Evolutionary conservation across 208 protist species (phyloP).

Genomic region (Acanthamoeba castellanii): DNA sequence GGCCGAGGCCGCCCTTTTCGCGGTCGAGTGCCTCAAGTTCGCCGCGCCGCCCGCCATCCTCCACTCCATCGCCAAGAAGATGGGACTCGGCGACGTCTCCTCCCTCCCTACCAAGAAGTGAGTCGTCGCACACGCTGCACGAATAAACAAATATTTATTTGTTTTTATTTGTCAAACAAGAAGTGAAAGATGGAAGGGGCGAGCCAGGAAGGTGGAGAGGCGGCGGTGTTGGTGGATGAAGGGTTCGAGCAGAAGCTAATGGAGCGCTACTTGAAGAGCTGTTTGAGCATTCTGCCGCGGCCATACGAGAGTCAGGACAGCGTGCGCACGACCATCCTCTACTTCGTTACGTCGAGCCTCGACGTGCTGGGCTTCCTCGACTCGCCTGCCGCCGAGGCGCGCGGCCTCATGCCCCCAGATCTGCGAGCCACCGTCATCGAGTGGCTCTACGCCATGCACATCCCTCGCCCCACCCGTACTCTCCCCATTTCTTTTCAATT

Average conservation of each 20-base stretch:
- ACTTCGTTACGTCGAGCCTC: background rate
- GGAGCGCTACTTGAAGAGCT: background rate
- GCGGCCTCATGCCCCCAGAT: background rate
- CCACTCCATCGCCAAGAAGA: constrained; percentile 33
- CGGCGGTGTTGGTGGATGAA: background rate
- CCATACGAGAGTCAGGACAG: constrained; percentile 36
- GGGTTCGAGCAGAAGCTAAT: background rate
- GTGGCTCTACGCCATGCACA: constrained; percentile 41
- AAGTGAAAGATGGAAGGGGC: too few species aligned
- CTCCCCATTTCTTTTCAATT: background rate
- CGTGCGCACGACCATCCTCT: constrained; percentile 29
- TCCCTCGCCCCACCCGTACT: background rate
- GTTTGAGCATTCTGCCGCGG: background rate
- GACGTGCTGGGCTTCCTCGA: background rate
- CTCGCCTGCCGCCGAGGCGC: background rate
- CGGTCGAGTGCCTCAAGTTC: background rate
- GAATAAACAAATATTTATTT: background rate
- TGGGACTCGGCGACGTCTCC: constrained; percentile 2
- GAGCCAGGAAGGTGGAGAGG: background rate
- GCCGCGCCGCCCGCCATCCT: background rate
- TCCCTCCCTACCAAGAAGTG: background rate
- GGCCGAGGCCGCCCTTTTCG: background rate
- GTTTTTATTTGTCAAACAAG: background rate
- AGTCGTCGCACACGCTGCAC: too few species aligned
- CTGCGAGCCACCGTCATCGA: background rate